Evolutionary conservation across 768 basidiomycete genomes (phyloP), one percentile per base, ranked within the genome.

Genomic region (Pisolithus marmoratus): DNA sequence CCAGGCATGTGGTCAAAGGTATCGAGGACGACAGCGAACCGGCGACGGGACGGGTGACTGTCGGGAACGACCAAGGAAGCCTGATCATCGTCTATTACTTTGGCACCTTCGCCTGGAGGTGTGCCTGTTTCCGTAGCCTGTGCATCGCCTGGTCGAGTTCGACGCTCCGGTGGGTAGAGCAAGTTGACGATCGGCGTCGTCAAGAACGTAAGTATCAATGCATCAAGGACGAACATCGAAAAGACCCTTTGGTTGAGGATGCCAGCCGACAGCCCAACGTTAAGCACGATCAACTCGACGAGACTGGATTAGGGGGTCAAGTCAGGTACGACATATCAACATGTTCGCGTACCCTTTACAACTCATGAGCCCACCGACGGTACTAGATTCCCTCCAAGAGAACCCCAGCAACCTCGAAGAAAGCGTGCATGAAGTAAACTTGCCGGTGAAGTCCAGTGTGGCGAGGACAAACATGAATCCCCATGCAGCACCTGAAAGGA

Each of bases 221-320:
- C 85, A 60, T 89, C 87, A 23, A 97, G 71, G 23, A 97, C 94
- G 60, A 97, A 94, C 91, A 96, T 97, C 1, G 91, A 90, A 73
- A 97, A 95, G 12, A 96, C 87, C 15, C 79, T 76, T 72, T 74
- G 74, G 1, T 82, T 78, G 44, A 98, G 74, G 55, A 95, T 94
- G 0, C 79, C 78, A 5, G 90, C 92, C 2, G 77, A 73, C 12
- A 94, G 72, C 2, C 95, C 94, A 56, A 97, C 91, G 58, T 98
- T 99, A 56, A 98, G 84, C 11, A 98, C 95, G 61, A 98, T 96
- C 43, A 97, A 74, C 61, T 96, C 94, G 9, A 97, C 90, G 4
- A 96, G 76, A 41, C 88, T 90, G 46, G 46, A 15, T 4, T 27
- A n/a, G 49, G 19, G 29, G 19, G 60, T 22, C 34, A 34, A 60